phyloP scores from a whole-genome alignment of 768 basidiomycete species.

The Asterophora lycoperdoides region DNA sequence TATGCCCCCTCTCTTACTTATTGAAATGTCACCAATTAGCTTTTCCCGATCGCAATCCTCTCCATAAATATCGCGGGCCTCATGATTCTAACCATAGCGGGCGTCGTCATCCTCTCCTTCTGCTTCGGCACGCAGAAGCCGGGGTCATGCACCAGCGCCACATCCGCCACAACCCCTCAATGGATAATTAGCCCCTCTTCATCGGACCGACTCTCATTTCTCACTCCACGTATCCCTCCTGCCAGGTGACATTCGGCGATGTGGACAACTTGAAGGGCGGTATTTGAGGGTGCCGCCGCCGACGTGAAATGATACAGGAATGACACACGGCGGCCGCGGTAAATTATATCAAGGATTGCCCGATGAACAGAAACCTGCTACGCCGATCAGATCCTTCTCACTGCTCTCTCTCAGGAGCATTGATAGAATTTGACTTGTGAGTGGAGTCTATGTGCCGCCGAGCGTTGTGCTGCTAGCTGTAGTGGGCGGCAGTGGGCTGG shows the following conservation, averaged over 20 bases:
- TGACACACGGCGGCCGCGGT: too few species aligned
- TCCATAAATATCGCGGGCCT: conserved; percentile 9
- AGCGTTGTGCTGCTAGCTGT: too few species aligned
- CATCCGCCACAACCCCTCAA: neutral
- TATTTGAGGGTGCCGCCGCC: conserved; percentile 30
- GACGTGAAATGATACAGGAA: too few species aligned
- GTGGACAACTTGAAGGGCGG: conserved; percentile 14
- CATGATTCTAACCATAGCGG: conserved; percentile 8
- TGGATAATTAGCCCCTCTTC: conserved; percentile 6
- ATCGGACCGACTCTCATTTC: conserved; percentile 5
- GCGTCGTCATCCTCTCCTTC: conserved; percentile 10
- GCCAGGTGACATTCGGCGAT: conserved; percentile 25
- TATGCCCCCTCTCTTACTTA: neutral
- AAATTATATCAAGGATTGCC: too few species aligned
- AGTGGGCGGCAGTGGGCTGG: too few species aligned
- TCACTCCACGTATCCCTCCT: conserved; percentile 24
- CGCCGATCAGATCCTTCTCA: too few species aligned
- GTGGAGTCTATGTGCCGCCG: too few species aligned
- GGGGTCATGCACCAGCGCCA: neutral
- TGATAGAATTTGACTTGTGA: too few species aligned
- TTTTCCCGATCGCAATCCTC: conserved; percentile 6
- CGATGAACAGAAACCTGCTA: too few species aligned
- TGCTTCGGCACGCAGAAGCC: neutral
- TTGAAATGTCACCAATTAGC: neutral
- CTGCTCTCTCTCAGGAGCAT: too few species aligned